Evolutionary conservation across 805 yeast species (phyloP).

Genomic region (Zygotorulaspora danielsina): DNA sequence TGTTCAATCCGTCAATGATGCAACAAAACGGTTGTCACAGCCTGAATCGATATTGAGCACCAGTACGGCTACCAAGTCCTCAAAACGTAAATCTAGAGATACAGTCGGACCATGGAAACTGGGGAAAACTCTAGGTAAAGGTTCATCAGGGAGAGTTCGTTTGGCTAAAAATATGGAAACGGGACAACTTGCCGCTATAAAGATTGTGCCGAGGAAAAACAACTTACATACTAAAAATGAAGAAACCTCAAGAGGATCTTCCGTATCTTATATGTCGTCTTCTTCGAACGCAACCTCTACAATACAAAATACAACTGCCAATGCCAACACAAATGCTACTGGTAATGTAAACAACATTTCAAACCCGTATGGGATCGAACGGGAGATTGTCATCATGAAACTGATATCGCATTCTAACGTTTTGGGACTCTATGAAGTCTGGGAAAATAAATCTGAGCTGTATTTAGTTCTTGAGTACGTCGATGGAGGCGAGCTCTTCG

Average conservation of each 20-base stretch:
- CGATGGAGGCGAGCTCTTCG: conserved; percentile 85
- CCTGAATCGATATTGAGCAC: conserved; percentile 27
- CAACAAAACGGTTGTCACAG: conserved; percentile 35
- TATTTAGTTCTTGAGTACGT: conserved; percentile 76
- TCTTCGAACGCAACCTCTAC: conserved; percentile 13
- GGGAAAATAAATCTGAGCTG: conserved; percentile 93
- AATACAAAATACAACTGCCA: conserved; percentile 11
- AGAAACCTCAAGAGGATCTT: conserved; percentile 17
- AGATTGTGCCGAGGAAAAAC: conserved; percentile 64
- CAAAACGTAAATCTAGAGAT: conserved; percentile 34
- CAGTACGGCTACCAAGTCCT: conserved; percentile 27
- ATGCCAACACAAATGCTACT: conserved; percentile 18
- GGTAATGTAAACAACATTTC: conserved; percentile 14
- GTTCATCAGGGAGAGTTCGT: conserved; percentile 77
- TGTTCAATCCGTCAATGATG: conserved; percentile 35
- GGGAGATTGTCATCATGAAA: conserved; percentile 97
- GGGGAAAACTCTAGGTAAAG: conserved; percentile 75
- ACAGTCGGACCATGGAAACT: conserved; percentile 79
- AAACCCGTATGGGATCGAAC: conserved; percentile 86
- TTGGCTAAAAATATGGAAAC: conserved; percentile 64
- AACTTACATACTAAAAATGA: conserved; percentile 14
- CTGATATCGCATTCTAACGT: conserved; percentile 90
- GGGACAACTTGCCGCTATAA: conserved; percentile 78
- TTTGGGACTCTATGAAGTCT: conserved; percentile 89
- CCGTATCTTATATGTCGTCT: conserved; percentile 16